Evolutionary conservation across 768 basidiomycete genomes (phyloP).

Genomic region (Suillus tomentosus): DNA sequence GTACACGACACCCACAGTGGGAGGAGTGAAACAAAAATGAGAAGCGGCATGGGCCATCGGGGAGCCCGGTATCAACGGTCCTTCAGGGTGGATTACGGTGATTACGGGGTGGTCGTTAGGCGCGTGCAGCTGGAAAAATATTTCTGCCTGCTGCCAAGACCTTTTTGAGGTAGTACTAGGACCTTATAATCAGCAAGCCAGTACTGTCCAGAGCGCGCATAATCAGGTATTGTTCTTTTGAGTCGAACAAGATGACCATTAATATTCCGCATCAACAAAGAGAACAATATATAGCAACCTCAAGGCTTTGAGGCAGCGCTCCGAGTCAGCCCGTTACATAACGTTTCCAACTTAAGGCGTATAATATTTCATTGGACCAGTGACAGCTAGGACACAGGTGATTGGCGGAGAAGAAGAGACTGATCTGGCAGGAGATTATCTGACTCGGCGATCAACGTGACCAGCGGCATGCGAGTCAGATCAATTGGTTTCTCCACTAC

Average conservation of each 20-base stretch:
- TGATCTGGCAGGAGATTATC: constrained; percentile 15
- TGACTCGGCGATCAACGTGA: constrained; percentile 16
- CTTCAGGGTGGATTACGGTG: too few relatives aligned
- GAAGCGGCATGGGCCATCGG: too few relatives aligned
- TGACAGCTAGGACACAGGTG: not conserved
- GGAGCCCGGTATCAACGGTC: too few relatives aligned
- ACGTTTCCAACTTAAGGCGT: not conserved
- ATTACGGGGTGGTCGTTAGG: not conserved
- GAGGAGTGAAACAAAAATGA: not conserved
- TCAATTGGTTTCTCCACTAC: constrained; percentile 19
- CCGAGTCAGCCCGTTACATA: not conserved
- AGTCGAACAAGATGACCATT: not conserved
- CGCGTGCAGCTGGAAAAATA: not conserved
- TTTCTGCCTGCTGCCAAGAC: not conserved
- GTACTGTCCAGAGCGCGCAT: too few relatives aligned
- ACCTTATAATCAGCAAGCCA: not conserved
- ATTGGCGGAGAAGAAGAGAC: constrained; percentile 2
- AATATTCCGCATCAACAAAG: not conserved
- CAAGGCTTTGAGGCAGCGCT: not conserved
- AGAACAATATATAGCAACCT: not conserved
- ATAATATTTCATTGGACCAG: not conserved
- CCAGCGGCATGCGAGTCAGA: constrained; percentile 27
- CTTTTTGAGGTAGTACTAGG: not conserved
- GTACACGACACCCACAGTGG: too few relatives aligned
- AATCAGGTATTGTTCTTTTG: not conserved